These are phyloP conservation scores for Xylaria acuta DNA, from an alignment of 495 filamentous ascomycete species.

Conservation along the genomic window DNA sequence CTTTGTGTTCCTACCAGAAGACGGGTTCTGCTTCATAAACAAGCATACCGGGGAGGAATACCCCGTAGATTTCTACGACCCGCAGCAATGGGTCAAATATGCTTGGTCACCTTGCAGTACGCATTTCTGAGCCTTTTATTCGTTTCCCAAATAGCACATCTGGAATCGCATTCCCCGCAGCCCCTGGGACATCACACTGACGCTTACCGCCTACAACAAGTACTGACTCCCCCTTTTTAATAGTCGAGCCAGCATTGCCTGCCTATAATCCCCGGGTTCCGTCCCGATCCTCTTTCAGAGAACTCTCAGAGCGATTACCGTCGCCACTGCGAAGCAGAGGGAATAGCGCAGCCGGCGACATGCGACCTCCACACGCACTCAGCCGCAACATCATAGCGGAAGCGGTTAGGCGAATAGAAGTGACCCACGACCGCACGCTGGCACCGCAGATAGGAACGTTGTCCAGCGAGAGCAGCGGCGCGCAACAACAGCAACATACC, in stretches of 20 bases:
- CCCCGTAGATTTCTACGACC: constrained; percentile 83
- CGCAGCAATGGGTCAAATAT: constrained; percentile 79
- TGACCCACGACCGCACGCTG: constrained; percentile 51
- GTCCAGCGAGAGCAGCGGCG: constrained; percentile 36
- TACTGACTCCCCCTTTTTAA: constrained; percentile 5
- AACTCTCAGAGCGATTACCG: constrained; percentile 45
- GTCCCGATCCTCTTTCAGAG: constrained; percentile 47
- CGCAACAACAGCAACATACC: constrained; percentile 35
- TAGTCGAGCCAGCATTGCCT: constrained; percentile 65
- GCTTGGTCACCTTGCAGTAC: constrained; percentile 72
- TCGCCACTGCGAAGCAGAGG: constrained; percentile 38
- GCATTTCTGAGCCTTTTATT: neutral
- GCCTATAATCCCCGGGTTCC: constrained; percentile 42
- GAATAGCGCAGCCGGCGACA: constrained; percentile 37
- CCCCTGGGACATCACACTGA: no score
- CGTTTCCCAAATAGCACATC: neutral
- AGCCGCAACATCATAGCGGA: constrained; percentile 38
- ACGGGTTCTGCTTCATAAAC: constrained; percentile 89
- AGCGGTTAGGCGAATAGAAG: constrained; percentile 34
- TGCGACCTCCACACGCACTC: constrained; percentile 25
- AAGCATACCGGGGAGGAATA: constrained; percentile 81
- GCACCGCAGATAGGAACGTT: constrained; percentile 56
- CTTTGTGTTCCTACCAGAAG: constrained; percentile 84
- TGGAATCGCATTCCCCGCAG: neutral
- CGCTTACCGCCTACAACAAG: neutral